Conservation (phyloP, 495 filamentous ascomycete genomes). For the Lophium mytilinum region DNA sequence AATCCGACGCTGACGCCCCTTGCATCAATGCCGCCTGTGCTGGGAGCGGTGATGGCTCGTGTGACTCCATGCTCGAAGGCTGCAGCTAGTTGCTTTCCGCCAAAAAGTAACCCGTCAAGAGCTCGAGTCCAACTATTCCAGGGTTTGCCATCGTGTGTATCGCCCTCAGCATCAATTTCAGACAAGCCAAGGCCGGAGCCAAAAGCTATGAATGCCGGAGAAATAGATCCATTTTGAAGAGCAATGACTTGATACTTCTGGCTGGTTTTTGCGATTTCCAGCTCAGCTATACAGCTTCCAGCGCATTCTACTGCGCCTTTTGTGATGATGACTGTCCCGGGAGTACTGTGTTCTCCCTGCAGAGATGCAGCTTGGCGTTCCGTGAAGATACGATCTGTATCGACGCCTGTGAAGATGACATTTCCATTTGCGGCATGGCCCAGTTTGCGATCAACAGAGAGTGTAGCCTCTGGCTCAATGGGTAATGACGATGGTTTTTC, state of each 20-base stretch:
- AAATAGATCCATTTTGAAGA: conserved; percentile 49
- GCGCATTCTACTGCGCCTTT: conserved; percentile 47
- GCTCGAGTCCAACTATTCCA: conserved; percentile 36
- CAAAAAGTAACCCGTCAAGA: conserved; percentile 44
- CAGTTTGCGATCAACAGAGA: conserved; percentile 20
- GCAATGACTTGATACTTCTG: conserved; percentile 28
- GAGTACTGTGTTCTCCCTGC: too few relatives aligned
- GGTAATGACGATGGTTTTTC: conserved; percentile 28
- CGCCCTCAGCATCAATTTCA: conserved; percentile 46
- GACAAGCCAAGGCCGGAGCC: conserved; percentile 45
- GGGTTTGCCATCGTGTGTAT: conserved; percentile 40
- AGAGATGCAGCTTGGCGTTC: too few relatives aligned
- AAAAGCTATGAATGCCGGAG: conserved; percentile 48
- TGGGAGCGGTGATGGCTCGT: conserved; percentile 40
- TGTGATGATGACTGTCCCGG: conserved; percentile 37
- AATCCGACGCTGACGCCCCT: conserved; percentile 44
- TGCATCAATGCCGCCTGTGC: conserved; percentile 31
- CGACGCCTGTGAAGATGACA: conserved; percentile 19
- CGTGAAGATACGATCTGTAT: too few relatives aligned
- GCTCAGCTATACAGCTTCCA: conserved; percentile 19
- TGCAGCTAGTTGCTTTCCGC: conserved; percentile 37
- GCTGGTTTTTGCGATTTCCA: conserved; percentile 1
- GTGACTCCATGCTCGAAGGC: conserved; percentile 46
- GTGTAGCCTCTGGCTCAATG: conserved; percentile 16
- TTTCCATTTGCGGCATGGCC: conserved; percentile 13